Evolutionary conservation across 257 asterid genomes (phyloP), one percentile per base, ranked within the genome.

Genomic region (Scutellaria baicalensis): DNA sequence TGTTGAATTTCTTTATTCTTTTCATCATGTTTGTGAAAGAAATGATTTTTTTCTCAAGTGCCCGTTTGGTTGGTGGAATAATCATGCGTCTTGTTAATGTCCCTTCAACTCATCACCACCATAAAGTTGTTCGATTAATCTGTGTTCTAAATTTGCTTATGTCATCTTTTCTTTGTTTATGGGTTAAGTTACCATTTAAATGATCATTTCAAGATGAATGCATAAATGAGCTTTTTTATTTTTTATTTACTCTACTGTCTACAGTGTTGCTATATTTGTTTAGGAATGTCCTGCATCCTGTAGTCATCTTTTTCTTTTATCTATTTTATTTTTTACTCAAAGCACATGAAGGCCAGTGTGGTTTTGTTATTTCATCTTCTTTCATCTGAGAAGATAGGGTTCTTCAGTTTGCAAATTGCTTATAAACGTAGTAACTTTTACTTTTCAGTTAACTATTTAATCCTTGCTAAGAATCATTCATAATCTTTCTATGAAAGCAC

Each of bases 41-140:
- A 23, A 47, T 27, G 4, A 27, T 1, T 27, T 27, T 27, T 27
- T 27, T 27, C 33, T 33, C 54, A 20, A 20, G 10, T 12, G 59
- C 14, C 57, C 23, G 67, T 44, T 43, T 17, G 40, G 49, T 52
- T 51, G 72, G 51, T 51, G 61, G 48, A 49, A 7, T 5, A 50
- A n/a, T 10, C 20, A 17, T 50, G 61, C 51, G 23, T 71, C 42
- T 65, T 59, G 35, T 55, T 57, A 13, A 55, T 60, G 35, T 38
- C 49, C 44, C 75, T 58, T 44, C 64, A 23, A 66, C 64, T 58
- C 14, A 59, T 57, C 64, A 59, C 78, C 74, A 66, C 68, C 68
- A 64, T 12, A 40, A 68, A 13, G 44, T 16, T 7, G 36, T 56
- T 54, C 35, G 9, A 12, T 35, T 13, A 9, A 13, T 49, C 11